These are phyloP conservation scores for Eimeria brunetti DNA, from an alignment of 169 alveolate genomes.

Conservation along the genomic window DNA sequence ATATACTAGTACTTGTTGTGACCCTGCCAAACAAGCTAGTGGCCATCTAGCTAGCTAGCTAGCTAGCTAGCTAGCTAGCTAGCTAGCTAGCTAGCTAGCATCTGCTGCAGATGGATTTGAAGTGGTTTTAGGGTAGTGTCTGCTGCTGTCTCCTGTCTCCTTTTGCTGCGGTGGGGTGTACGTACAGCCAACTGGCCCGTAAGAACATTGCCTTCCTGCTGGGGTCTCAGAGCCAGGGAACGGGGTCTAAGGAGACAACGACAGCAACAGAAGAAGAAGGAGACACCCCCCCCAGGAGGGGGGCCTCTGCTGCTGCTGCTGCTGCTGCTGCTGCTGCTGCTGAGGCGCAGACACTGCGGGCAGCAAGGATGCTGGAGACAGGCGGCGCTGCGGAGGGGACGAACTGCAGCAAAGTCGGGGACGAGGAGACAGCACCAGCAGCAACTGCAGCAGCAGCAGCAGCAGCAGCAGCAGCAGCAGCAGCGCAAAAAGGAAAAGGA, in stretches of 20 bases:
- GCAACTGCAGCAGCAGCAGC: too few species aligned
- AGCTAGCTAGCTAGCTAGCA: neutral
- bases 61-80: too few species aligned
- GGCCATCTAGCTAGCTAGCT: too few species aligned
- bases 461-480: neutral
- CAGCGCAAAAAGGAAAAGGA: neutral
- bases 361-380: neutral
- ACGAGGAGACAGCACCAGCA: neutral
- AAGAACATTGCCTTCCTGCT: constrained; percentile 32
- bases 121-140: neutral
- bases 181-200: constrained; percentile 34
- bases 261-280: constrained; percentile 34
- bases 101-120: neutral
- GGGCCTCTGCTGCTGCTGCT: too few species aligned
- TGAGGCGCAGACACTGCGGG: neutral
- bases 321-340: neutral
- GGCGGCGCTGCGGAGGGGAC: too few species aligned
- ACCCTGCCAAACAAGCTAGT: too few species aligned
- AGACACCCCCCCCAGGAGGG: neutral
- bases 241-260: constrained; percentile 18
- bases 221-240: constrained; percentile 23
- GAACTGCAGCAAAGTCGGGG: neutral
- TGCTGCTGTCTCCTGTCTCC: neutral
- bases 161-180: neutral
- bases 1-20: too few species aligned